Base-by-base conservation (phyloP, 2,329 filamentous ascomycete species). In the Apiospora marii region DNA sequence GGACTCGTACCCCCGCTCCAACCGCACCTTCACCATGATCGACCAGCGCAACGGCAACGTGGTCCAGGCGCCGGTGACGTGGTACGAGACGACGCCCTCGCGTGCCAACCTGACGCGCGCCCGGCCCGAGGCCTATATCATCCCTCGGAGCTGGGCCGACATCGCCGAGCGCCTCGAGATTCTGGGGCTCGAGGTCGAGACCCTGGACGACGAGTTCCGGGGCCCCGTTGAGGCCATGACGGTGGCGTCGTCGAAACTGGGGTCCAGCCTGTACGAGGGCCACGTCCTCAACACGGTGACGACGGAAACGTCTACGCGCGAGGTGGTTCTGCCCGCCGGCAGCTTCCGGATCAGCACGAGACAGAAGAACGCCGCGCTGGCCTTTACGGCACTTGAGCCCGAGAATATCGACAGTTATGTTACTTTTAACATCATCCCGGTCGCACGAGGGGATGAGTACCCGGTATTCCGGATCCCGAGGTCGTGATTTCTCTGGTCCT, bases 351-450 rank as follows among this genome's bases (percentile, higher is more conserved):
- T 79, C 2, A 73, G 75, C 70, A 75, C 76, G 10, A 72, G 74
- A 30, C 78, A 79, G 74, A 76, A 77, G 72, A 79, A 79, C 44
- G 77, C 76, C 0, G 78, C 77, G 24, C 68, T 79, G n/a, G 78
- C 77, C 67, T 79, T 79, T 53, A 75, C 76, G 2, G 74, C 77
- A 30, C 76, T 79, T 27, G 78, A 79, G 72, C 78, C 77, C 19
- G 78, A 79, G 73, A 77, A 77, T 67, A 73, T 78, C 6, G 78
- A 79, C 67, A 78, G 77, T 13, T 79, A 78, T 37, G 78, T 78
- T 37, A 69, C 74, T 27, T 79, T 79, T n/a, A 77, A 78, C 67
- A 69, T 79, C 37, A 43, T 79, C 2, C 78, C 77, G 2, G 76
- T 79, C 10, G n/a, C 49, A 24, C 67, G 48, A 2, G 77, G 77